Evolutionary conservation across 495 filamentous ascomycete species (phyloP).

Genomic region (Thozetella sp.): DNA sequence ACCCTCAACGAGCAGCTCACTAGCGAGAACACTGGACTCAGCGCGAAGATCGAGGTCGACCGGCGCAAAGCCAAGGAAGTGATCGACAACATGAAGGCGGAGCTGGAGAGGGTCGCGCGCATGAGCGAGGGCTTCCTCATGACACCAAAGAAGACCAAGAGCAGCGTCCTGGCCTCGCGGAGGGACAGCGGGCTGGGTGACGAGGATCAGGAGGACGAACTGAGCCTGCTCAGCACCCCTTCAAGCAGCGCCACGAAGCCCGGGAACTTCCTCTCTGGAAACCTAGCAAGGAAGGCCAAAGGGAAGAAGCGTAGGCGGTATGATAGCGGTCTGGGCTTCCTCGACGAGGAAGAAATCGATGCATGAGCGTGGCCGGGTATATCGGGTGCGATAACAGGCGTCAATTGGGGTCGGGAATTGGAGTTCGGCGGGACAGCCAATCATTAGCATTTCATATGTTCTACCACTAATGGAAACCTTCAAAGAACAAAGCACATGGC

Average conservation of each 20-base stretch:
- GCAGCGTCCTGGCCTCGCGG: slow-evolving; percentile 16
- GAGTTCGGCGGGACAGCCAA: background rate
- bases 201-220: background rate
- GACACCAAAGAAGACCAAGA: slow-evolving; percentile 16
- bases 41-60: slow-evolving; percentile 41
- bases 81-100: slow-evolving; percentile 49
- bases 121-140: slow-evolving; percentile 35
- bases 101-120: slow-evolving; percentile 36
- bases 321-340: slow-evolving; percentile 65
- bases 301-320: slow-evolving; percentile 48
- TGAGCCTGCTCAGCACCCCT: background rate
- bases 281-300: slow-evolving; percentile 24
- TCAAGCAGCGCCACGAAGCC: background rate
- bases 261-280: slow-evolving; percentile 27
- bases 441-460: background rate
- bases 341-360: slow-evolving; percentile 58
- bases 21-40: slow-evolving; percentile 30
- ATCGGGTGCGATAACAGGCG: background rate
- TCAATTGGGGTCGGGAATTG: background rate
- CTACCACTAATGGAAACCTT: background rate
- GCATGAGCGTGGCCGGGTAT: background rate
- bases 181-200: slow-evolving; percentile 11
- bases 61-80: slow-evolving; percentile 47
- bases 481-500: background rate
- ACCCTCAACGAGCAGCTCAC: slow-evolving; percentile 26